These are phyloP conservation scores for Scenedesmus sp. DNA, from an alignment of 163 green algal species.

Conservation along the genomic window DNA sequence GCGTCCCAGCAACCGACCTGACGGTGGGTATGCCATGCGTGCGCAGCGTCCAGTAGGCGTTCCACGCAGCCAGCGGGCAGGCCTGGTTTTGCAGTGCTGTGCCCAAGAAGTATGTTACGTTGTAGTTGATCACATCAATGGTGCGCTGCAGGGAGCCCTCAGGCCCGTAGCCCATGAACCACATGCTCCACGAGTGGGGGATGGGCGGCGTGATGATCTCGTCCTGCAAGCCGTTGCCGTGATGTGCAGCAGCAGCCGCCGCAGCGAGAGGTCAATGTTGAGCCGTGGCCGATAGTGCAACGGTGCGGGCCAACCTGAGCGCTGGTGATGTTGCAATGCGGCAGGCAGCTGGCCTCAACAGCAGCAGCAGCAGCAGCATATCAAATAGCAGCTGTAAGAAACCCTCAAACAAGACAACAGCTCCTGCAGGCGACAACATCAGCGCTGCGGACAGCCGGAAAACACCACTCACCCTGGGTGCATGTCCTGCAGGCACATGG, in stretches of 20 bases:
- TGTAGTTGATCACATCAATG: slow-evolving; percentile 32
- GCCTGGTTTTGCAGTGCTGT: slow-evolving; percentile 1
- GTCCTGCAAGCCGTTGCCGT: slow-evolving; percentile 7
- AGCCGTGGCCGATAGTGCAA: no score
- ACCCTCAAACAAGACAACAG: no score
- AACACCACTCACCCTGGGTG: slow-evolving; percentile 21
- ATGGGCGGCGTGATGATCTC: slow-evolving; percentile 52
- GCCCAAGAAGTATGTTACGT: slow-evolving; percentile 5
- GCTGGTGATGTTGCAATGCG: no score
- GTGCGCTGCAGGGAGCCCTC: slow-evolving; percentile 17
- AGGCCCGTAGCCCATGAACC: slow-evolving; percentile 48
- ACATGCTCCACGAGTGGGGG: slow-evolving; percentile 49
- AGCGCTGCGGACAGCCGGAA: neutral
- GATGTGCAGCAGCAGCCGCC: no score
- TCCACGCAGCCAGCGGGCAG: slow-evolving; percentile 46
- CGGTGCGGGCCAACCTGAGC: no score
- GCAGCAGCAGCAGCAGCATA: no score
- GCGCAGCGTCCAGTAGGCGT: slow-evolving; percentile 46
- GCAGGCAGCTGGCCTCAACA: no score
- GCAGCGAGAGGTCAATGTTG: no score
- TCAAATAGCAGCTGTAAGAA: no score
- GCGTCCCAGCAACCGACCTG: neutral
- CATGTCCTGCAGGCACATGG: no score
- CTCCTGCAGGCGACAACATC: no score
- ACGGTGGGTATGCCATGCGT: slow-evolving; percentile 33